Evolutionary conservation across 768 basidiomycete species (phyloP).

Genomic region (Termitomyces sp.): DNA sequence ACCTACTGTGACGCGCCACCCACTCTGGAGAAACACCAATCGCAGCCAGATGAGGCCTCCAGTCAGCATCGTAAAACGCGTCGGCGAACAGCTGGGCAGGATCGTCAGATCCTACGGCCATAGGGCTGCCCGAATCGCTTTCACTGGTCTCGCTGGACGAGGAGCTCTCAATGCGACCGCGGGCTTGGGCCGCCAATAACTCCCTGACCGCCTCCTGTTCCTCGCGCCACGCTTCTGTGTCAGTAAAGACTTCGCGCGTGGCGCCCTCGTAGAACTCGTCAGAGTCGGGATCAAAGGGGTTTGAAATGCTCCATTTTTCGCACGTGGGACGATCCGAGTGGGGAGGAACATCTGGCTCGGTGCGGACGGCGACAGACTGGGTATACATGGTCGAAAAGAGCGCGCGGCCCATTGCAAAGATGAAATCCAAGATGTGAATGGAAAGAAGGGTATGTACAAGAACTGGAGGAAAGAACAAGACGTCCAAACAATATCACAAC

Average conservation of each 20-base stretch:
- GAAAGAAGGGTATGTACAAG: constrained; percentile 18
- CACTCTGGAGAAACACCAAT: constrained; percentile 7
- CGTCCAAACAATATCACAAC: constrained; percentile 14
- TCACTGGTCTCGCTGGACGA: constrained; percentile 36
- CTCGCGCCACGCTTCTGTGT: constrained; percentile 31
- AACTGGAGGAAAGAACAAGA: background rate
- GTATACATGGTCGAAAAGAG: constrained; percentile 47
- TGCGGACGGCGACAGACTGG: constrained; percentile 33
- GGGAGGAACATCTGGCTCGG: constrained; percentile 35
- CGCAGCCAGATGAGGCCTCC: constrained; percentile 16
- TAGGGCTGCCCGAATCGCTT: constrained; percentile 45
- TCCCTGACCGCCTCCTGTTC: constrained; percentile 23
- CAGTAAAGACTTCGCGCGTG: constrained; percentile 64
- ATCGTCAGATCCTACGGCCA: constrained; percentile 40
- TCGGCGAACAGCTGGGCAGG: constrained; percentile 33
- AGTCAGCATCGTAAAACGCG: constrained; percentile 25
- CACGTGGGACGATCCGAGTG: constrained; percentile 21
- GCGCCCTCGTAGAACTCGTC: constrained; percentile 66
- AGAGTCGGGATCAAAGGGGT: constrained; percentile 77
- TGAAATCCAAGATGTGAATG: constrained; percentile 15
- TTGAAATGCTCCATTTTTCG: constrained; percentile 60
- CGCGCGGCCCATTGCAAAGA: constrained; percentile 57
- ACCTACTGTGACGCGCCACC: constrained; percentile 5
- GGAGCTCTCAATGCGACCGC: constrained; percentile 27
- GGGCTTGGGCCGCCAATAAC: constrained; percentile 23